A percentile compares a stretch with the other conserved stretches of the same genome.
Conservation (phyloP, 441 rosid species). For the California macrophylla region DNA sequence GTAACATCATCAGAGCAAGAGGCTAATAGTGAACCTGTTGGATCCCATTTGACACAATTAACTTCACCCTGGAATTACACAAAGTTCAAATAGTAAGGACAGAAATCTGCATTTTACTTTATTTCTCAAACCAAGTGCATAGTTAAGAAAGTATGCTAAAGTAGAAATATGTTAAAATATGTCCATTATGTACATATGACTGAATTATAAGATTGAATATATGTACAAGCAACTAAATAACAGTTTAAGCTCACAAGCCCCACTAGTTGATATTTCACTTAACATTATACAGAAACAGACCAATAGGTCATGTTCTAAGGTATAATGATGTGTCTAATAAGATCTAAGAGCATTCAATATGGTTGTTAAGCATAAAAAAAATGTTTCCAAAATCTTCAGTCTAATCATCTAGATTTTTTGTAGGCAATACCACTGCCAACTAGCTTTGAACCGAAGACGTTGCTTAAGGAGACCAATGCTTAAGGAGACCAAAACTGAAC, state of each 20-base stretch:
- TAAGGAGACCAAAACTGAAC: neutral
- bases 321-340: neutral
- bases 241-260: neutral
- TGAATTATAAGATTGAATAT: neutral
- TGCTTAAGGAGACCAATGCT: too few relatives aligned
- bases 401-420: neutral
- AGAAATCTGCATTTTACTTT: neutral
- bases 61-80: slow-evolving; percentile 71
- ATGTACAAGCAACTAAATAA: neutral
- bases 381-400: neutral
- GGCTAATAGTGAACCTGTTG: slow-evolving; percentile 80
- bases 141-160: neutral
- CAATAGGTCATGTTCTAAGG: neutral
- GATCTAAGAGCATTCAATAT: neutral
- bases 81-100: slow-evolving; percentile 16
- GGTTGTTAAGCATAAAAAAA: neutral
- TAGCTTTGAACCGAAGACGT: neutral
- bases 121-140: neutral
- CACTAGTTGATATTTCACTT: neutral
- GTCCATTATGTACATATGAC: neutral
- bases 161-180: neutral
- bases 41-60: slow-evolving; percentile 99
- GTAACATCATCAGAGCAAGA: slow-evolving; percentile 93
- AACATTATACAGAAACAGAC: neutral
- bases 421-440: neutral